Evolutionary conservation across 2,329 filamentous ascomycete genomes (phyloP), one percentile per base, ranked within the genome.

Genomic region (Colletotrichum lini): DNA sequence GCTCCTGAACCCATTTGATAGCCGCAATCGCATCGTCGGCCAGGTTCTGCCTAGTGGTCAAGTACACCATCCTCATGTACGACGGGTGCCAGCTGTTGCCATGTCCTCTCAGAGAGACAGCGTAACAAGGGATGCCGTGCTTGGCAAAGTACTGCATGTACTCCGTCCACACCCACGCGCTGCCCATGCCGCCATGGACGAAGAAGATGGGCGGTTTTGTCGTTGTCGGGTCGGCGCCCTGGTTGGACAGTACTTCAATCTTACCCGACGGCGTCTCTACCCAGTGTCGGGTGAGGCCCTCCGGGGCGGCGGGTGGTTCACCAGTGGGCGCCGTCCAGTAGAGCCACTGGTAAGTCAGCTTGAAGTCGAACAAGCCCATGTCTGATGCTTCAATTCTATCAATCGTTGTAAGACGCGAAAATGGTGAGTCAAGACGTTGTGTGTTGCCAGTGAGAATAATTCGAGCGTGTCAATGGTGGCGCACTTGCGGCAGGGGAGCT

Each of bases 161-260:
- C 53, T 84, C 81, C 10, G 84, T 79, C 85, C 86, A 89, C 23
- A 88, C 82, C 76, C 83, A 84, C 9, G 87, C 88, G 65, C 81
- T 81, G 50, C 87, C 87, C 80, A 88, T 88, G 59, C 86, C 86
- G 49, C 87, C 87, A 73, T 89, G 87, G 44, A 84, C 79, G 77
- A 89, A 88, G 79, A 88, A 83, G 15, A 89, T 76, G 2, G 85
- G 82, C 12, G 81, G 76, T 8, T 68, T 60, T n/a, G 53, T 40
- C 7, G 23, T 54, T 40, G 52, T 13, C 50, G 50, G 64, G 23
- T 68, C 72, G 2, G 74, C 64, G 1, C 83, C 81, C 16, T 77
- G 73, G n/a, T 82, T 83, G 67, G 80, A 81, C 38, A 89, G 82
- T 3, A 89, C 75, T 75, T 89, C 87, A n/a, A 89, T 78, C 3